phyloP scores from a whole-genome alignment of 306 rosid species.

The Cucurbita argyrosperma region DNA sequence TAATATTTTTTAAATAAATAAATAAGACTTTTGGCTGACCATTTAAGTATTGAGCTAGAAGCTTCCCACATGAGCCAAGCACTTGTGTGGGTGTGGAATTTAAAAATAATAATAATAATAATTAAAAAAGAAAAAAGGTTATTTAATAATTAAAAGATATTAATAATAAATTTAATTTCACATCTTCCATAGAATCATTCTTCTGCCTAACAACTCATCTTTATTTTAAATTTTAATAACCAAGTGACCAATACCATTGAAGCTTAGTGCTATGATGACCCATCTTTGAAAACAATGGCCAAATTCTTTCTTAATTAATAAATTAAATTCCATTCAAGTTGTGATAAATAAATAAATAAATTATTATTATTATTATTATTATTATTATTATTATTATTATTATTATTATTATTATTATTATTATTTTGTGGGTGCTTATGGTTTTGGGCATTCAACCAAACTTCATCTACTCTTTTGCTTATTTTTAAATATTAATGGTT shows the following conservation, averaged over 20 bases:
- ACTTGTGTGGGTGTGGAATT: background rate
- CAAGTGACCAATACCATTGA: background rate
- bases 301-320: background rate
- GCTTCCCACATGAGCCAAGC: background rate
- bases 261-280: slow-evolving; percentile 1
- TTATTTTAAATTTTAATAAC: background rate
- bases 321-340: background rate
- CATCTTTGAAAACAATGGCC: background rate
- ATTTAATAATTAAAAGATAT: background rate
- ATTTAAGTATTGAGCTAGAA: background rate
- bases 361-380: background rate
- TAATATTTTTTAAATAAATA: background rate
- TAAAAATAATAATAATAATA: too few species aligned
- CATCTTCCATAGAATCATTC: background rate
- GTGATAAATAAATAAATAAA: background rate
- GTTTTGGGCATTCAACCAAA: background rate
- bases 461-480: slow-evolving; percentile 1
- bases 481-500: background rate
- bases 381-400: background rate
- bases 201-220: slow-evolving; percentile 6
- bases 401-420: background rate
- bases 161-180: background rate
- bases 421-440: background rate
- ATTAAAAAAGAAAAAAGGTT: background rate
- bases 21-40: background rate